Evolutionary conservation across 805 yeast genomes (phyloP).

Genomic region (Saccharomyces kudriavzevii): DNA sequence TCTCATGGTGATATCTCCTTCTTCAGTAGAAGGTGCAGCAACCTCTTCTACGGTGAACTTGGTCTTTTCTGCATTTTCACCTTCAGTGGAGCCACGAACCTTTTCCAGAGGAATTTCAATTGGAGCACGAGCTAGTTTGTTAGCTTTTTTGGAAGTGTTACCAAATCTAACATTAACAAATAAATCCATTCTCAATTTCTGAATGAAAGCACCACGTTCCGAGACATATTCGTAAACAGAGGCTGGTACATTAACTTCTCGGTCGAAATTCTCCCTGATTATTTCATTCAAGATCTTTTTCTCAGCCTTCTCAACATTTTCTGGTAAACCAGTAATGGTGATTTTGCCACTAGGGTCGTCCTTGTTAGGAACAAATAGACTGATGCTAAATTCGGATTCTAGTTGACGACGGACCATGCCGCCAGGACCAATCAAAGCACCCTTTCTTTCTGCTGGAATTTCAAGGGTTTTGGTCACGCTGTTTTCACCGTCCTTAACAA

Average conservation of each 20-base stretch:
- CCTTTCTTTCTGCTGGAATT: conserved; percentile 66
- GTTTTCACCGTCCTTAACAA: conserved; percentile 60
- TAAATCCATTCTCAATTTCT: conserved; percentile 43
- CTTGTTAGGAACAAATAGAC: conserved; percentile 58
- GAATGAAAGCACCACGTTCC: conserved; percentile 58
- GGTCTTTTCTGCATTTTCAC: conserved; percentile 25
- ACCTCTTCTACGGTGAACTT: conserved; percentile 42
- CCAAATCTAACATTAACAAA: conserved; percentile 57
- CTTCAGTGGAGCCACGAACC: conserved; percentile 36
- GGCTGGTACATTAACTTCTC: conserved; percentile 49
- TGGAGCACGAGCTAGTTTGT: conserved; percentile 37
- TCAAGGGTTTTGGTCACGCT: conserved; percentile 43
- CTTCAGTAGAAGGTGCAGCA: conserved; percentile 16
- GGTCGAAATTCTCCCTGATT: conserved; percentile 49
- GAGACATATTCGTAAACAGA: conserved; percentile 50
- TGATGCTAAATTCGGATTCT: conserved; percentile 61
- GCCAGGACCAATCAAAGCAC: conserved; percentile 70
- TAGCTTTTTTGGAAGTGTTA: conserved; percentile 40
- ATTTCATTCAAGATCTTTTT: conserved; percentile 47
- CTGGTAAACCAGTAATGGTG: conserved; percentile 58
- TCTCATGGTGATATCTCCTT: conserved; percentile 55
- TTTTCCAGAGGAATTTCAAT: conserved; percentile 42
- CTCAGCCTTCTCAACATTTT: conserved; percentile 54
- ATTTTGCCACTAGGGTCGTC: conserved; percentile 42
- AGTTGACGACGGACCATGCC: conserved; percentile 67